These are phyloP conservation scores for Melaleuca quinquenervia DNA, from an alignment of 345 rosid species.

Conservation along the genomic window DNA sequence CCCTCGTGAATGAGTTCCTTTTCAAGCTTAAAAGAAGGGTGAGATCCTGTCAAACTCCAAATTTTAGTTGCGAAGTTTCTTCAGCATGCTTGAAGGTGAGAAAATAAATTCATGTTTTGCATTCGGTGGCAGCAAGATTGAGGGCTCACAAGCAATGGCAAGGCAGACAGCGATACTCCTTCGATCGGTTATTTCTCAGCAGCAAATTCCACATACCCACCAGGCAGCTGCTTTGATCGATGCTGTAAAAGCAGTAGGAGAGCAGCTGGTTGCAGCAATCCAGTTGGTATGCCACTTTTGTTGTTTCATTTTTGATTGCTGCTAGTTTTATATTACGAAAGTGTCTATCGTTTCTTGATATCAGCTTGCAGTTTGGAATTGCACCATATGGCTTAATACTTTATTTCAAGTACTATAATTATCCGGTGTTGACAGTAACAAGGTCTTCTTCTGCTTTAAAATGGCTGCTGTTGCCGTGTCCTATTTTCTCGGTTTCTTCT, in stretches of 20 bases:
- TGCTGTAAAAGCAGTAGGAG: conserved; percentile 74
- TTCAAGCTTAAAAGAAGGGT: conserved; percentile 91
- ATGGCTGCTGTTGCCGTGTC: neutral
- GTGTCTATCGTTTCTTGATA: neutral
- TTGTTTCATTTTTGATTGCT: neutral
- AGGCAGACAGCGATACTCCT: conserved; percentile 75
- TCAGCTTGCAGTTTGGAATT: neutral
- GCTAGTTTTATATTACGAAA: neutral
- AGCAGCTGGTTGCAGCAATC: conserved; percentile 77
- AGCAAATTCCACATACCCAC: conserved; percentile 65
- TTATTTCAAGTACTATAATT: neutral
- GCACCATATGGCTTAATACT: neutral
- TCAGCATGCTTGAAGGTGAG: neutral
- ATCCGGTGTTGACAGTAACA: neutral
- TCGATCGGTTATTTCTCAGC: conserved; percentile 84
- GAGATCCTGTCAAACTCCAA: neutral
- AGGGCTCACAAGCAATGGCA: conserved; percentile 94
- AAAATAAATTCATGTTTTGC: neutral
- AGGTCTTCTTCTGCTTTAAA: neutral
- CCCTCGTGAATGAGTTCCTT: conserved; percentile 59
- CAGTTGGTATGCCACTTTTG: conserved; percentile 49
- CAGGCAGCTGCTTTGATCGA: conserved; percentile 82
- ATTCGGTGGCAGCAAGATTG: conserved; percentile 53
- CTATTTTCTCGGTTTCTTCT: neutral
- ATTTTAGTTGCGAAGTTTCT: neutral